Evolutionary conservation across 78 protist genomes (phyloP), one percentile per base, ranked within the genome.

Genomic region (Guillardia theta): DNA sequence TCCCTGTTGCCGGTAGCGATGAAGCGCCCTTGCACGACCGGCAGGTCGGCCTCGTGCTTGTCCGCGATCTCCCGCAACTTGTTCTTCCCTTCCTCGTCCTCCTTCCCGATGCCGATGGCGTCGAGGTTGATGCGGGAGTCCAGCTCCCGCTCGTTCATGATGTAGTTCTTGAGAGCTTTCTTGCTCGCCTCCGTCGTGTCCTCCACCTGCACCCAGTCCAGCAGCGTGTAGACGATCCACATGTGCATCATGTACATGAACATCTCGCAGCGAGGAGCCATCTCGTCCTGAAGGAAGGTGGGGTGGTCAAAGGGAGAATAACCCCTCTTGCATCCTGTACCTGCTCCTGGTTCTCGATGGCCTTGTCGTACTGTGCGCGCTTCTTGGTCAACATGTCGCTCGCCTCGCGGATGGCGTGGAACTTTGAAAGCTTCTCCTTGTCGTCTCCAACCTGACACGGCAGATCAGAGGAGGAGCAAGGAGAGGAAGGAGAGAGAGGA

Each of bases 301-400:
- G n/a, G n/a, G n/a, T n/a, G n/a, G n/a, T n/a, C n/a, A n/a, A n/a
- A n/a, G n/a, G n/a, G n/a, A n/a, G n/a, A n/a, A n/a, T n/a, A n/a
- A n/a, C n/a, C n/a, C n/a, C n/a, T n/a, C n/a, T n/a, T n/a, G n/a
- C n/a, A n/a, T n/a, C n/a, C n/a, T 53, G 18, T 53, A 53, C 62
- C 62, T 53, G 62, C 83, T 70, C 83, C 83, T 70, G 83, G 83
- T 70, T 70, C 41, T 70, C 83, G 41, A 70, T 70, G 48, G 53
- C 50, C 78, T 64, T 64, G 78, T 64, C 78, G 78, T 64, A 64
- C 22, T 64, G 43, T 30, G 78, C 78, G 12, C 78, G 78, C 36
- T 33, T 15, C 78, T 64, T 64, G 39, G 78, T 64, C 43, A 64
- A 33, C 6, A 12, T 12, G 78, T 64, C 78, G 6, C 43, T 30